Conservation (phyloP, 192 early-diverging fungal species). For the Coemansia umbellata region DNA sequence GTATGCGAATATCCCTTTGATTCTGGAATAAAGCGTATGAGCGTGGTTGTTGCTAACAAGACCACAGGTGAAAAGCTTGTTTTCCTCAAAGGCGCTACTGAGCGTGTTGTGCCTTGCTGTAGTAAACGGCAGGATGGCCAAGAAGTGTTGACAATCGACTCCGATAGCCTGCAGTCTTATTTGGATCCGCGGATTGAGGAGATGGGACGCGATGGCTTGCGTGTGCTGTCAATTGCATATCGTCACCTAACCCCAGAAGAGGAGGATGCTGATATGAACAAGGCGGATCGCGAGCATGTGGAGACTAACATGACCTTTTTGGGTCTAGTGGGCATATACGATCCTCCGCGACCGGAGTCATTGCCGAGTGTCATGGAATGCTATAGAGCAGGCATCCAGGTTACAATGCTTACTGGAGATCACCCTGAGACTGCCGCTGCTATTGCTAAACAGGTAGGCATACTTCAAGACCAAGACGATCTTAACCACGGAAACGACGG, state of each 20-base stretch:
- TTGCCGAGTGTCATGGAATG: conserved; percentile 66
- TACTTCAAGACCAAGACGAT: conserved; percentile 54
- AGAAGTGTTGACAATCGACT: conserved; percentile 4
- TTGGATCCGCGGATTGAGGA: conserved; percentile 62
- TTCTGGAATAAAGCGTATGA: conserved; percentile 86
- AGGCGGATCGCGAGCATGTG: conserved; percentile 55
- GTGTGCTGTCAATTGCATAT: conserved; percentile 83
- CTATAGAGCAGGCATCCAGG: conserved; percentile 87
- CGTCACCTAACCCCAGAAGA: conserved; percentile 48
- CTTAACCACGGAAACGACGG: conserved; percentile 10
- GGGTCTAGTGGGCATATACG: conserved; percentile 90
- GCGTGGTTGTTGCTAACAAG: conserved; percentile 61
- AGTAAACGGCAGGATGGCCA: conserved; percentile 49
- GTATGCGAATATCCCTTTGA: conserved; percentile 70
- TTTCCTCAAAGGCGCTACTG: conserved; percentile 89
- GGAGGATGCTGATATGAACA: conserved; percentile 28
- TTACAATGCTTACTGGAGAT: conserved; percentile 96
- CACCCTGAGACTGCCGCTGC: conserved; percentile 88
- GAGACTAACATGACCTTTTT: conserved; percentile 75
- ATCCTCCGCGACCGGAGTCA: conserved; percentile 79
- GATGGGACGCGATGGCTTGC: conserved; percentile 73
- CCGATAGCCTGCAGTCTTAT: conserved; percentile 45
- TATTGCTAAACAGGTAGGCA: conserved; percentile 85
- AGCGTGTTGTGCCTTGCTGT: conserved; percentile 78
- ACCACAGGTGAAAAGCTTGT: conserved; percentile 50